Base-by-base conservation (phyloP, 768 basidiomycete genomes). In the Lanmaoa pseudosensibilis region DNA sequence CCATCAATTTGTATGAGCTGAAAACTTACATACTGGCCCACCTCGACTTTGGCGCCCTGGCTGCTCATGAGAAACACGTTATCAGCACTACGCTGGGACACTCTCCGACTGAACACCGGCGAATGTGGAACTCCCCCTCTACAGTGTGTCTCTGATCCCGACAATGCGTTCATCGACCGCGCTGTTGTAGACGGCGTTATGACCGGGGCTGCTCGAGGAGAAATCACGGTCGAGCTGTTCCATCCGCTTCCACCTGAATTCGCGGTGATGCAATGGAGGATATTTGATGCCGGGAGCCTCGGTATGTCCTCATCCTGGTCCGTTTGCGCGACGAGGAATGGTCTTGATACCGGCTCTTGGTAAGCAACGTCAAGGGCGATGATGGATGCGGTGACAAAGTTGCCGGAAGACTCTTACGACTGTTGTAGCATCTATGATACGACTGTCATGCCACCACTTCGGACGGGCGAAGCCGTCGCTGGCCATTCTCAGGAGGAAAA, bases 101-200 rank as follows among this genome's bases (percentile, higher is more conserved):
- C 5, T 67, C 72, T 25, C 70, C 68, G 3, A 65, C 74, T 7
- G 74, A 79, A 19, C 73, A 83, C 61, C 74, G 79, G 2, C 75
- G 77, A 40, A 70, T 87, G 43, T 88, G 85, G 84, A 87, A 87
- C 60, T 86, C 84, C 2, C 72, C 88, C 5, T 64, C 83, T 55
- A 78, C 78, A 2, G n/a, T n/a, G n/a, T n/a, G n/a, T n/a, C n/a
- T n/a, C n/a, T n/a, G n/a, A n/a, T n/a, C n/a, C n/a, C n/a, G n/a
- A n/a, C n/a, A n/a, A n/a, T 53, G 72, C 74, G 21, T 79, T 76
- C 73, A 64, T 79, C 7, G 71, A 76, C 21, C 65, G 75, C 0
- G 74, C 78, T 0, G 73, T 85, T 8, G 61, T 86, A 34, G 86
- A 87, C 59, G 86, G 83, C 0, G 64, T 85, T n/a, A 84, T 86